Base-by-base conservation (phyloP, 345 rosid genomes). In the Firmiana major region DNA sequence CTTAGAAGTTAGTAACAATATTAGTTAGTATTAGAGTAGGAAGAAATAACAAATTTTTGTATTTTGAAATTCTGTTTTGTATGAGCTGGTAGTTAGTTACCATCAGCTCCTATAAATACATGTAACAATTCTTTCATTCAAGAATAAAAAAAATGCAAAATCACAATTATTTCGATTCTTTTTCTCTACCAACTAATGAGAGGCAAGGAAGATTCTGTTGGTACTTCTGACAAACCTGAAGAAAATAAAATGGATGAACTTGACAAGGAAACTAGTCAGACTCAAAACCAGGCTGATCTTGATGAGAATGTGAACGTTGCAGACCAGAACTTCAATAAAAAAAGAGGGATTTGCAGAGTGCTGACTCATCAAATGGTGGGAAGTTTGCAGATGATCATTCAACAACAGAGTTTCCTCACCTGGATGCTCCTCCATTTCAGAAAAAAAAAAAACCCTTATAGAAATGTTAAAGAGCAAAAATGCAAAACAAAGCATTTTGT, bases 401-500 rank as follows among this genome's bases (percentile, higher is more conserved):
- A 51, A 80, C 85, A 79, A 63, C 79, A 71, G 86, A 84, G 71
- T 59, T 80, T 38, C 65, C 93, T 74, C 82, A 71, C 80, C 82
- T 76, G 64, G 92, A 90, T 80, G 65, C 90, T 59, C 80, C 88
- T 28, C 26, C 83, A 59, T 55, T 78, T 79, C 88, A 83, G 78
- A 90, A 86, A 79, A 82, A 80, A 74, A 87, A 82, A 80, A 19
- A 96, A 96, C 74, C 97, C 97, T 57, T 93, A 92, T 34, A 82
- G 98, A 79, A 93, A 81, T 64, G 85, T 90, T 63, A 98, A 97
- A n/a, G n/a, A n/a, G n/a, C n/a, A n/a, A n/a, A n/a, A n/a, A n/a
- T n/a, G n/a, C n/a, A n/a, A n/a, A n/a, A n/a, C n/a, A n/a, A n/a
- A n/a, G n/a, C n/a, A n/a, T n/a, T n/a, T n/a, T n/a, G n/a, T n/a